Percentiles rank a stretch among this genome's conserved stretches.
Conservation (phyloP, 176 grass and related monocot genomes). For the Oryza australiensis region DNA sequence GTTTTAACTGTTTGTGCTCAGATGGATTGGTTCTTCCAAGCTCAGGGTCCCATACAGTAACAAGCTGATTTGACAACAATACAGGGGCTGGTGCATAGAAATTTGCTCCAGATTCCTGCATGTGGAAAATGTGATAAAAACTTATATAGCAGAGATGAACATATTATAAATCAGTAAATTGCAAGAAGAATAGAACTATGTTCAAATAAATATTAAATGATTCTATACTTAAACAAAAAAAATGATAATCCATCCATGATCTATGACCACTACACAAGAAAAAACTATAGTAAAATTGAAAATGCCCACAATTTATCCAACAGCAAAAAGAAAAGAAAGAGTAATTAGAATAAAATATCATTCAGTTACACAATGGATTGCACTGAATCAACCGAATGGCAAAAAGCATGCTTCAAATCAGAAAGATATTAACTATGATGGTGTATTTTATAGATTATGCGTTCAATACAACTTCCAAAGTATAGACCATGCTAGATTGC, state of each 20-base stretch:
- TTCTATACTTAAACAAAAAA: neutral
- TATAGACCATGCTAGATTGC: neutral
- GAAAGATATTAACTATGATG: neutral
- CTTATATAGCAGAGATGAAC: neutral
- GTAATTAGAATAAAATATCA: neutral
- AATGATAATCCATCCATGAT: neutral
- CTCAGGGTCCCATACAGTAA: slow-evolving; percentile 87
- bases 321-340: neutral
- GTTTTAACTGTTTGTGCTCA: slow-evolving; percentile 92
- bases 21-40: slow-evolving; percentile 90
- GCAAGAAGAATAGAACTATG: neutral
- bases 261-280: neutral
- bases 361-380: neutral
- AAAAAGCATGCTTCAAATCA: neutral
- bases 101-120: slow-evolving; percentile 84
- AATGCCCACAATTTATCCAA: neutral
- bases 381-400: neutral
- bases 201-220: slow-evolving; percentile 8
- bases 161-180: neutral
- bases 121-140: slow-evolving; percentile 18
- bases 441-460: neutral
- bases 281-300: neutral
- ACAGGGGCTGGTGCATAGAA: slow-evolving; percentile 66
- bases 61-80: slow-evolving; percentile 84
- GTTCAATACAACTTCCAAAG: neutral